Evolutionary conservation across 768 basidiomycete genomes (phyloP), one percentile per base, ranked within the genome.

Genomic region (Udeniomyces megalosporus): DNA sequence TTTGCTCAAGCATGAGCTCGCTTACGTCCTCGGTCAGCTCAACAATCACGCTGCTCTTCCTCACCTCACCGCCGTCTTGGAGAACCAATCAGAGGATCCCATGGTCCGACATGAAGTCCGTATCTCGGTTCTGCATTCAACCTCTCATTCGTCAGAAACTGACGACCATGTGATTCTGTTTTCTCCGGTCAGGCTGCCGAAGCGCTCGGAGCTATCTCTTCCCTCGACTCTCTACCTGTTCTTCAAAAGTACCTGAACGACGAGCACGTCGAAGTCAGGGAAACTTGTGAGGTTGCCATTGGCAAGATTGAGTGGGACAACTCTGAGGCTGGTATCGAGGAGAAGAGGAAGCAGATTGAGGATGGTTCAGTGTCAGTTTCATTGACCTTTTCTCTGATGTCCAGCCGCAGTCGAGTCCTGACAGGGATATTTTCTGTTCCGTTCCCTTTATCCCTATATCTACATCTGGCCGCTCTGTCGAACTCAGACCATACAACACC

Each of bases 21-120:
- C 95, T 0, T 99, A 97, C 72, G 92, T 90, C 69, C 80, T 99
- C 3, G 95, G 95, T 0, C 95, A 99, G 74, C 85, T 92, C 75
- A 84, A 84, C 68, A 79, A 79, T 34, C 69, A 76, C 0, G 76
- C 78, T 2, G 95, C 93, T 0, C 76, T 97, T 12, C 84, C 89
- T 6, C 79, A 80, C 20, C 81, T 99, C 4, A 85, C 88, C 71
- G 73, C 76, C 2, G 86, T 92, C 4, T 78, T 99, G 42, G 77
- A 80, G 66, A 78, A 90, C 70, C 70, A 72, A 45, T 70, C 77
- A 20, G 84, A 92, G 71, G 86, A 93, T 72, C 84, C 89, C 0
- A 99, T 99, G 95, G 95, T 97, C 65, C 79, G 95, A 59, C 95
- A 99, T 75, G 95, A 99, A 80, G 89, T 87, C 67, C 62, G 77